A percentile compares a stretch with the other conserved stretches of the same genome.
phyloP scores from a whole-genome alignment of 2,329 filamentous ascomycete genomes.

The Lachnellula occidentalis region DNA sequence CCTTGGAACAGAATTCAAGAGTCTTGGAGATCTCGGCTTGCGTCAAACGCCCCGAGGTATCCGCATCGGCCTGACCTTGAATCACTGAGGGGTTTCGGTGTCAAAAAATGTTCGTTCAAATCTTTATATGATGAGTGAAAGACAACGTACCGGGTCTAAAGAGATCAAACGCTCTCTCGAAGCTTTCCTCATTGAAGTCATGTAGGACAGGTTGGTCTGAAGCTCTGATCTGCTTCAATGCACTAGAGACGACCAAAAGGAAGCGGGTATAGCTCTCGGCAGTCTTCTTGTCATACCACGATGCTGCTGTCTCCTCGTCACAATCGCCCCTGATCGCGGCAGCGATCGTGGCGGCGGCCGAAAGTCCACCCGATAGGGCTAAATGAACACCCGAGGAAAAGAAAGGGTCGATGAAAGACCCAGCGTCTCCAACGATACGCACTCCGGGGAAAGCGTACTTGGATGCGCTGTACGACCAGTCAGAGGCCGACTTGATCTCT shows the following conservation, averaged over 20 bases:
- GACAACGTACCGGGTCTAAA: slow-evolving; percentile 1
- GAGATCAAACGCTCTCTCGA: slow-evolving; percentile 37
- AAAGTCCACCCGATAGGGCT: slow-evolving; percentile 37
- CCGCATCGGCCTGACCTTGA: neutral
- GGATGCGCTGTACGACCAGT: slow-evolving; percentile 43
- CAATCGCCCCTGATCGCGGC: slow-evolving; percentile 36
- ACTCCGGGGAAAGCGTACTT: slow-evolving; percentile 36
- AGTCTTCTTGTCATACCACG: slow-evolving; percentile 36
- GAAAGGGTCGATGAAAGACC: slow-evolving; percentile 36
- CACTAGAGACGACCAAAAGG: slow-evolving; percentile 37
- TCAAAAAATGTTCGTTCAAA: too few species aligned
- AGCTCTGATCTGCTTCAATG: slow-evolving; percentile 36
- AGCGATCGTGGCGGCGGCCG: slow-evolving; percentile 40
- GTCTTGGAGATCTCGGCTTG: slow-evolving; percentile 30
- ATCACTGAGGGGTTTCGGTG: too few species aligned
- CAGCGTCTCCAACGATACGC: slow-evolving; percentile 35
- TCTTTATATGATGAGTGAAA: neutral
- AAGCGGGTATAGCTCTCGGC: slow-evolving; percentile 43
- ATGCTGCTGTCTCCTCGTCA: slow-evolving; percentile 30
- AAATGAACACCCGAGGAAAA: slow-evolving; percentile 37
- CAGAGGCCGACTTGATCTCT: slow-evolving; percentile 38
- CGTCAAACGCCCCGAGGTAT: slow-evolving; percentile 25
- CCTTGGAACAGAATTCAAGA: slow-evolving; percentile 32
- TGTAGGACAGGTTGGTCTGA: slow-evolving; percentile 36
- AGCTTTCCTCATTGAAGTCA: slow-evolving; percentile 38